Conservation (phyloP, 2,329 filamentous ascomycete species). For the Zelopaecilomyces penicillatus region DNA sequence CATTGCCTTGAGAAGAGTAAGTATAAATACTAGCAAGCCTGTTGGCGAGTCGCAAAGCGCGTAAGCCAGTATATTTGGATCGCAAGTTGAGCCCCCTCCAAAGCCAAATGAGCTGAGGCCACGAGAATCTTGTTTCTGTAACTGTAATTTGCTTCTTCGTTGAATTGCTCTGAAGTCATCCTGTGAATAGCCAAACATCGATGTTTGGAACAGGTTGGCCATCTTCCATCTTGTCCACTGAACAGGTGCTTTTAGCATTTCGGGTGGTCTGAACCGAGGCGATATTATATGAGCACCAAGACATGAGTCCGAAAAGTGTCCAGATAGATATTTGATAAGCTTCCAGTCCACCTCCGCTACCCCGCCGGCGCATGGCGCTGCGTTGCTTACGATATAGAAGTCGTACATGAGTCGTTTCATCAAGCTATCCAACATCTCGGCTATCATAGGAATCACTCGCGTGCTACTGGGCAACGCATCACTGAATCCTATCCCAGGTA, state of each 20-base stretch:
- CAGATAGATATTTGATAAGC: slow-evolving; percentile 39
- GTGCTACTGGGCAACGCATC: slow-evolving; percentile 46
- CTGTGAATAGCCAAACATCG: slow-evolving; percentile 47
- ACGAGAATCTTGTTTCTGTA: slow-evolving; percentile 9
- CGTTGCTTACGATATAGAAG: slow-evolving; percentile 48
- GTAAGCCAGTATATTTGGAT: slow-evolving; percentile 50
- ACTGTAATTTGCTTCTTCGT: slow-evolving; percentile 12
- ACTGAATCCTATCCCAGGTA: slow-evolving; percentile 61
- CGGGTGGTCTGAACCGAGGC: slow-evolving; percentile 45
- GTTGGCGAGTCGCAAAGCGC: slow-evolving; percentile 55
- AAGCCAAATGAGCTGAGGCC: slow-evolving; percentile 18
- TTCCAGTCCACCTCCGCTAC: slow-evolving; percentile 45
- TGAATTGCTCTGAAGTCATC: slow-evolving; percentile 40
- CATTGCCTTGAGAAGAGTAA: slow-evolving; percentile 37
- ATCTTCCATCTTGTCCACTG: slow-evolving; percentile 49
- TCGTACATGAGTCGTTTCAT: slow-evolving; percentile 54
- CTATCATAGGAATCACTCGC: slow-evolving; percentile 43
- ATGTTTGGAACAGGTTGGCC: slow-evolving; percentile 38
- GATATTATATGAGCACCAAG: slow-evolving; percentile 53
- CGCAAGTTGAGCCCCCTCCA: slow-evolving; percentile 23
- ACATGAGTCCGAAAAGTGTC: slow-evolving; percentile 40
- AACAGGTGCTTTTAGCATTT: slow-evolving; percentile 30
- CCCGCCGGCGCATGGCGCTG: slow-evolving; percentile 37
- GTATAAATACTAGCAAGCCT: slow-evolving; percentile 46
- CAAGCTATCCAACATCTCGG: slow-evolving; percentile 46